phyloP scores from a whole-genome alignment of 345 rosid genomes.

The Ricinus communis region DNA sequence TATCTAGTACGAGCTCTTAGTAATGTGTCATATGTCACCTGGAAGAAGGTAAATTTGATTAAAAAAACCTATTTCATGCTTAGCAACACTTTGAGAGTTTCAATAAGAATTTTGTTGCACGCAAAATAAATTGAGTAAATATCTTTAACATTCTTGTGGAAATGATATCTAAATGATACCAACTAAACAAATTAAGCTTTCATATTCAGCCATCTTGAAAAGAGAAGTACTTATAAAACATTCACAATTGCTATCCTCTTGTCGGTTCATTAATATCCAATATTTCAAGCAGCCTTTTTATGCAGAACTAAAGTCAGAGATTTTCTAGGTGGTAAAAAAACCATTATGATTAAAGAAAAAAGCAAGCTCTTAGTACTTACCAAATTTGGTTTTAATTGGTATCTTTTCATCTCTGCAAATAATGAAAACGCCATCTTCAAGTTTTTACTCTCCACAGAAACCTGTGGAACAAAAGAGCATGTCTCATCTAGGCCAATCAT shows the following conservation, averaged over 20 bases:
- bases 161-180: neutral
- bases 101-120: neutral
- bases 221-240: neutral
- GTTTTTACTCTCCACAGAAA: constrained; percentile 57
- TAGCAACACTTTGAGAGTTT: neutral
- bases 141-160: neutral
- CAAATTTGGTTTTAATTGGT: constrained; percentile 71
- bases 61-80: neutral
- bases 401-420: constrained; percentile 79
- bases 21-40: constrained; percentile 90
- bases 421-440: constrained; percentile 74
- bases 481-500: constrained; percentile 13
- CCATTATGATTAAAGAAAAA: neutral
- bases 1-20: constrained; percentile 74
- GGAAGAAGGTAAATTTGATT: constrained; percentile 17
- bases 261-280: neutral
- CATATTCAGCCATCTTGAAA: neutral
- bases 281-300: neutral
- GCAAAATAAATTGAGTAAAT: neutral
- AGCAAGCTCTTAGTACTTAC: constrained; percentile 36
- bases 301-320: neutral
- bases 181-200: neutral
- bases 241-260: neutral
- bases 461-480: constrained; percentile 43
- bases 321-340: neutral